Evolutionary conservation across 768 basidiomycete genomes (phyloP).

Genomic region (Russula dissimulans): DNA sequence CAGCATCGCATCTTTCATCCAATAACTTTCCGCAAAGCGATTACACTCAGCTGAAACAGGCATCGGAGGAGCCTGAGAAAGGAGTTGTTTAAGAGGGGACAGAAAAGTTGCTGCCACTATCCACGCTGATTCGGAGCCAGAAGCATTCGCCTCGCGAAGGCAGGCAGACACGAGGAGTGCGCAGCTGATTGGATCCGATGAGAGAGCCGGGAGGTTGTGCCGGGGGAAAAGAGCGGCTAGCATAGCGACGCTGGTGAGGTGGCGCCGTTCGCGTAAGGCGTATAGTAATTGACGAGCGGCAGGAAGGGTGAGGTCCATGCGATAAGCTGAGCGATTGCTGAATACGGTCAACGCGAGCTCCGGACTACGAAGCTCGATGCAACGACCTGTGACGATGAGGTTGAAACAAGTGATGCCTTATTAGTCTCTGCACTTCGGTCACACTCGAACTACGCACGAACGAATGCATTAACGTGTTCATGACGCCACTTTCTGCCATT

Average conservation of each 20-base stretch:
- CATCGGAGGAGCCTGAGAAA: constrained; percentile 19
- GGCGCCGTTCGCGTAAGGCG: constrained; percentile 39
- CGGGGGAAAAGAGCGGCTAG: constrained; percentile 45
- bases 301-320: constrained; percentile 38
- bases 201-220: constrained; percentile 45
- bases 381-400: constrained; percentile 41
- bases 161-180: constrained; percentile 51
- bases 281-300: constrained; percentile 52
- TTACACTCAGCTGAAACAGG: constrained; percentile 16
- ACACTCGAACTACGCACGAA: constrained; percentile 8
- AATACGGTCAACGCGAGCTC: constrained; percentile 51
- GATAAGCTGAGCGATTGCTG: constrained; percentile 53
- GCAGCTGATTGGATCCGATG: constrained; percentile 47
- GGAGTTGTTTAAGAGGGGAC: constrained; percentile 31
- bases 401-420: neutral
- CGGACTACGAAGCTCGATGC: constrained; percentile 47
- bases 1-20: constrained; percentile 22
- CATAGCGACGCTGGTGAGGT: constrained; percentile 40
- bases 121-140: constrained; percentile 25
- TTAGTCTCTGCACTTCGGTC: neutral
- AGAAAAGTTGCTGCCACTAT: constrained; percentile 36
- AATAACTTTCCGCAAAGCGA: constrained; percentile 25
- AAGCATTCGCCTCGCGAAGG: constrained; percentile 32
- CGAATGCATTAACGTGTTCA: constrained; percentile 9
- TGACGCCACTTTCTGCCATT: constrained; percentile 6